Evolutionary conservation across 805 yeast genomes (phyloP).

Genomic region (Debaryomyces hansenii): DNA sequence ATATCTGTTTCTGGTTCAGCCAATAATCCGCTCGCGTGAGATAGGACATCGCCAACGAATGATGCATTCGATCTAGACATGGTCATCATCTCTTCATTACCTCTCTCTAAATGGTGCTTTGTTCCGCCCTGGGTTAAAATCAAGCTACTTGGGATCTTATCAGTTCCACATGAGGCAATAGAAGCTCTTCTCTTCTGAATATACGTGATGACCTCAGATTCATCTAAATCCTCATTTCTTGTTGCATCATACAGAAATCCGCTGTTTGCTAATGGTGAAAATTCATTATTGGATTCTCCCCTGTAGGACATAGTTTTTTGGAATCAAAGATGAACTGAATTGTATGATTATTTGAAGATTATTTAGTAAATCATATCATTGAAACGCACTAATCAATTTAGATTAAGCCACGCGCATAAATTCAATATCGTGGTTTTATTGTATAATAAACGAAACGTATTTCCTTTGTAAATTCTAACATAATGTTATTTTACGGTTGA

Average conservation of each 20-base stretch:
- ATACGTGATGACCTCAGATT: slow-evolving; percentile 36
- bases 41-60: not conserved
- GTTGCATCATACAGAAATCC: not conserved
- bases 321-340: not conserved
- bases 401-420: not conserved
- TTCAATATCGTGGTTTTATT: not conserved
- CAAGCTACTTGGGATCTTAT: slow-evolving; percentile 12
- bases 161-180: slow-evolving; percentile 32
- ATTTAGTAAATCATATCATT: not conserved
- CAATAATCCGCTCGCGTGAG: slow-evolving; percentile 9
- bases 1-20: slow-evolving; percentile 47
- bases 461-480: too few relatives aligned
- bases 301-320: not conserved
- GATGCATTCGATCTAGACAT: slow-evolving; percentile 6
- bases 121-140: not conserved
- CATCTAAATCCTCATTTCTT: slow-evolving; percentile 22
- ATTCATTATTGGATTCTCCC: not conserved
- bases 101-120: not conserved
- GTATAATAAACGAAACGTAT: too few relatives aligned
- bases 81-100: slow-evolving; percentile 2
- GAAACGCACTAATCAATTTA: not conserved
- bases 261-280: not conserved
- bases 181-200: slow-evolving; percentile 41
- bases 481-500: too few relatives aligned
- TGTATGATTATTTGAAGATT: not conserved